Percentiles rank a stretch among this genome's conserved stretches.
Evolutionary conservation across 1,284 basidiomycete genomes (phyloP).

Genomic region (Ustilago shanxiensis): DNA sequence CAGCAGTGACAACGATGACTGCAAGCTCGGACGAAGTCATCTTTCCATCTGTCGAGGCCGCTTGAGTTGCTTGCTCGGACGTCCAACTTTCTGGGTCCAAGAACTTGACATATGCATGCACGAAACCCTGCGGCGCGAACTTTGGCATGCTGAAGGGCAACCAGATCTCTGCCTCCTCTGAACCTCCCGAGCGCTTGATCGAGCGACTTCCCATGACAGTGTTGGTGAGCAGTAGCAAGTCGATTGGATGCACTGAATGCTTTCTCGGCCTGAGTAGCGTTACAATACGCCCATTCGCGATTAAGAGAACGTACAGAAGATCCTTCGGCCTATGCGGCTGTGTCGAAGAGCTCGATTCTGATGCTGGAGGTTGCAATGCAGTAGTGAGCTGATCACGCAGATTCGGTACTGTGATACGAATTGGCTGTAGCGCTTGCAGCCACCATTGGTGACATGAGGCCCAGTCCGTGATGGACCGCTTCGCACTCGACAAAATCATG

Average conservation of each 20-base stretch:
- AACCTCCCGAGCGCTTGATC: slow-evolving; percentile 69
- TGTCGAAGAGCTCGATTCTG: slow-evolving; percentile 15
- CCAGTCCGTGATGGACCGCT: slow-evolving; percentile 29
- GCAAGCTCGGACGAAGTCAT: slow-evolving; percentile 40
- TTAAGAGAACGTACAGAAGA: slow-evolving; percentile 87
- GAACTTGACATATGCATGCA: slow-evolving; percentile 91
- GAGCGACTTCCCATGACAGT: slow-evolving; percentile 75
- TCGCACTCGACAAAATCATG: background rate
- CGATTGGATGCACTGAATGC: slow-evolving; percentile 88
- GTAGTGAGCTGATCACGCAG: slow-evolving; percentile 74
- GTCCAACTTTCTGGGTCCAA: slow-evolving; percentile 68
- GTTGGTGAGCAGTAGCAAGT: slow-evolving; percentile 70
- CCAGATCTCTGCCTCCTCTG: slow-evolving; percentile 83
- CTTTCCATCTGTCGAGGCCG: background rate
- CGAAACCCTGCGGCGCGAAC: slow-evolving; percentile 89
- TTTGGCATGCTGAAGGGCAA: slow-evolving; percentile 95
- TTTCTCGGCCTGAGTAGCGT: slow-evolving; percentile 89
- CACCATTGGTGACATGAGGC: slow-evolving; percentile 76
- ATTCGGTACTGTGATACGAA: slow-evolving; percentile 76
- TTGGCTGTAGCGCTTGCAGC: slow-evolving; percentile 80
- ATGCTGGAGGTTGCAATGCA: slow-evolving; percentile 46
- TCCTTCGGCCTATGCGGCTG: slow-evolving; percentile 75
- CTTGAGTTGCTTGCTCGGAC: background rate
- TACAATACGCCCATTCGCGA: slow-evolving; percentile 83
- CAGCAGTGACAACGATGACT: slow-evolving; percentile 63